Evolutionary conservation across 371 early-diverging fungal species (phyloP), one percentile per base, ranked within the genome.

Genomic region (Mucor lusitanicus): DNA sequence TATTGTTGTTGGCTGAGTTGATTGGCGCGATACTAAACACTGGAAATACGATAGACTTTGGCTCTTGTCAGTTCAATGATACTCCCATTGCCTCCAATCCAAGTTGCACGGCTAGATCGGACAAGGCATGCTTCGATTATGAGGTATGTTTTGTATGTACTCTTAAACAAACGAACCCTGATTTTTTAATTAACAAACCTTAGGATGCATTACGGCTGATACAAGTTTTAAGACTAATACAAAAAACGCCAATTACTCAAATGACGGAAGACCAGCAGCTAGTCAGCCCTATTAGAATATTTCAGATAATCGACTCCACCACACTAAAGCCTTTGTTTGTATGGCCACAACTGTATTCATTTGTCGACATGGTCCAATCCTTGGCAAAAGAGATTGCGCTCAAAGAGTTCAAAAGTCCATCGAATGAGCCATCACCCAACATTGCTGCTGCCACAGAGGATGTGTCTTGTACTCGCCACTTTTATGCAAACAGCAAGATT

Each of bases 231-330:
- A 39, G 23, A 37, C 21, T 37, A 13, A 6, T 37, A 25, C 11
- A 59, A 40, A 40, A 59, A 25, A 44, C 44, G 19, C 44, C 19
- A 44, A 44, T 8, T n/a, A 44, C 19, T 4, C 44, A 17, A 44
- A 44, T n/a, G 8, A 44, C 19, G 6, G 44, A 44, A n/a, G 44
- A 44, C 7, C 17, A 17, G 0, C 53, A 53, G 11, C 27, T 21
- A 13, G 15, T 40, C n/a, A 40, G 11, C 54, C 15, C 78, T 37
- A 71, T 75, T 37, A 72, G 82, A 7, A 75, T 85, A 39, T 85
- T 85, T 59, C 82, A 83, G 65, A 63, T 85, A 15, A 69, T 80
- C 28, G 80, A 83, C 62, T 64, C 73, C 6, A 59, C 70, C 8
- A 73, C 74, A 39, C 55, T 66, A 23, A 72, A 73, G 13, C 39